These are phyloP conservation scores for Tuber brumale DNA, from an alignment of 495 filamentous ascomycete species.

Conservation along the genomic window DNA sequence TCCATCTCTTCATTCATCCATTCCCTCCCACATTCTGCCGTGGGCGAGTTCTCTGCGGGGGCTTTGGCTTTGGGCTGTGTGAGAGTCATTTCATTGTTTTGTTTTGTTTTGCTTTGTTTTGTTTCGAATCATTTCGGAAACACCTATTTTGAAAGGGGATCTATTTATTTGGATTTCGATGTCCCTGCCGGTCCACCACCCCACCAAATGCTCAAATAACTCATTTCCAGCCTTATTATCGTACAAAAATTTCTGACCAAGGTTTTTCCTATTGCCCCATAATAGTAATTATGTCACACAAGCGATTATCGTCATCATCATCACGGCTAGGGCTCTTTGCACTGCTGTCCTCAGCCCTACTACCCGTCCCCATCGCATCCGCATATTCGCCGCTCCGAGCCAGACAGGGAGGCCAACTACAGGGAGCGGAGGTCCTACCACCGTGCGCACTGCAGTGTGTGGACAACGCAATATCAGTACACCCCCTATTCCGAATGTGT, in stretches of 20 bases:
- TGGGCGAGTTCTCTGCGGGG: not conserved
- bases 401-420: slow-evolving; percentile 14
- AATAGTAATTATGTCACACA: not conserved
- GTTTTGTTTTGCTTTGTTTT: not conserved
- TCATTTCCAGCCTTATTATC: not conserved
- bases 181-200: not conserved
- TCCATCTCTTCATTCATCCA: not conserved
- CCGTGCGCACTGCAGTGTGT: slow-evolving; percentile 24
- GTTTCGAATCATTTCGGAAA: not conserved
- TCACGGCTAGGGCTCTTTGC: not conserved
- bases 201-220: not conserved
- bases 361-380: not conserved
- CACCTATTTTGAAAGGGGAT: not conserved
- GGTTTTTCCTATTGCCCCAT: not conserved
- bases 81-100: not conserved
- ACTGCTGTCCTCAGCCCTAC: not conserved
- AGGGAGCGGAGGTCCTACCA: slow-evolving; percentile 18
- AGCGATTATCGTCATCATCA: not conserved
- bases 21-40: not conserved
- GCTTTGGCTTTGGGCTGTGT: not conserved
- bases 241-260: not conserved
- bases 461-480: slow-evolving; percentile 5
- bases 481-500: not conserved
- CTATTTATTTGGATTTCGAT: not conserved
- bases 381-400: not conserved